Evolutionary conservation across 2,329 filamentous ascomycete genomes (phyloP).

Genomic region (Didymella arachidicola): DNA sequence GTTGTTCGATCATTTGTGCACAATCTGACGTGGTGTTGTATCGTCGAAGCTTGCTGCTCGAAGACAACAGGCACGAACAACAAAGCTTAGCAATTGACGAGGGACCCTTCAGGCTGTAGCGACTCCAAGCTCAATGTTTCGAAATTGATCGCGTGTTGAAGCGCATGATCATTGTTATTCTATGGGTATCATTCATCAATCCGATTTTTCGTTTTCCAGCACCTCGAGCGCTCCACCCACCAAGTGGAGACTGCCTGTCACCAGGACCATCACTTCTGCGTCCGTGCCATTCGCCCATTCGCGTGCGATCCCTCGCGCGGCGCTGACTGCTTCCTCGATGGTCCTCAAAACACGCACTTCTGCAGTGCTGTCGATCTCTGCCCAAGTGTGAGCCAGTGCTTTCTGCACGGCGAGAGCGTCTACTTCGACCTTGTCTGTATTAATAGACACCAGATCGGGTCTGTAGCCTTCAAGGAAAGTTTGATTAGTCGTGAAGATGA

Average conservation of each 20-base stretch:
- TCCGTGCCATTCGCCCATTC: constrained; percentile 38
- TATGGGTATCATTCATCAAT: constrained; percentile 32
- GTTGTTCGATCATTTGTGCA: neutral
- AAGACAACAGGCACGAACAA: neutral
- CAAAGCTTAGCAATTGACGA: constrained; percentile 2
- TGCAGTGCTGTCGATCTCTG: constrained; percentile 48
- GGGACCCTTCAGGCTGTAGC: neutral
- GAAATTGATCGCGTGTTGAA: constrained; percentile 32
- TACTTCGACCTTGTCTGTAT: constrained; percentile 66
- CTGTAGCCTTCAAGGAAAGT: constrained; percentile 69
- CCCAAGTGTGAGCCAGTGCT: constrained; percentile 68
- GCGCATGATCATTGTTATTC: constrained; percentile 12
- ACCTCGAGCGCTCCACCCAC: constrained; percentile 81
- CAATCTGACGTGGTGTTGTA: constrained; percentile 2
- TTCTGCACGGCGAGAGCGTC: constrained; percentile 70
- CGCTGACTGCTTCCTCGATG: constrained; percentile 72
- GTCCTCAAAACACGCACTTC: constrained; percentile 67
- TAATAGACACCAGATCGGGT: constrained; percentile 69
- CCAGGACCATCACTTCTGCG: constrained; percentile 67
- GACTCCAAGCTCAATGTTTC: neutral
- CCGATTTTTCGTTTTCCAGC: constrained; percentile 59
- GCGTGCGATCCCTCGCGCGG: constrained; percentile 57
- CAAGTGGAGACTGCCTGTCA: constrained; percentile 85
- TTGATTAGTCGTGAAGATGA: constrained; percentile 82
- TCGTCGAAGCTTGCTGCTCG: neutral